These are phyloP conservation scores for Phytopythium cucurbitacearum DNA, from an alignment of 352 stramenopile genomes.

Conservation along the genomic window DNA sequence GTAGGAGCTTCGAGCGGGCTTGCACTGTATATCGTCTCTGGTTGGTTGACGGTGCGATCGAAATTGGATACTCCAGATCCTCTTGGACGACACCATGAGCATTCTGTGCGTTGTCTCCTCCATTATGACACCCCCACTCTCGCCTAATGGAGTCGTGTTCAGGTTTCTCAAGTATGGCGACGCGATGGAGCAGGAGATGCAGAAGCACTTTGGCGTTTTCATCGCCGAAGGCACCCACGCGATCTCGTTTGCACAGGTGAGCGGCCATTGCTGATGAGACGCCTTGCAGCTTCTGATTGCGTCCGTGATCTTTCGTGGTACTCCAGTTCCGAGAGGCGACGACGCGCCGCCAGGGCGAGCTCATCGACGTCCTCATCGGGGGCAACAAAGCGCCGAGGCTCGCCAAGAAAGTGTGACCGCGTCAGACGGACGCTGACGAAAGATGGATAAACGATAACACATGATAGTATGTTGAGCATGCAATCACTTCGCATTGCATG, in stretches of 20 bases:
- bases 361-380: slow-evolving; percentile 44
- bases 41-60: neutral
- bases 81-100: slow-evolving; percentile 71
- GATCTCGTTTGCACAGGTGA: slow-evolving; percentile 60
- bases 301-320: neutral
- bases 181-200: slow-evolving; percentile 79
- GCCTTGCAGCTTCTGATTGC: neutral
- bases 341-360: slow-evolving; percentile 43
- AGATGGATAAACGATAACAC: neutral
- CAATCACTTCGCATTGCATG: too few species aligned
- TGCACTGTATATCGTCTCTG: neutral
- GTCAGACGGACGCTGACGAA: neutral
- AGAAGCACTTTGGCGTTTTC: slow-evolving; percentile 61
- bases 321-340: slow-evolving; percentile 59
- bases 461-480: too few species aligned
- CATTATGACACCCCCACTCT: neutral
- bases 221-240: slow-evolving; percentile 58
- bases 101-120: slow-evolving; percentile 44
- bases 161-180: slow-evolving; percentile 77
- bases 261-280: neutral
- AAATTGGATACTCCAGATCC: slow-evolving; percentile 29
- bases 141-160: neutral
- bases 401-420: slow-evolving; percentile 1
- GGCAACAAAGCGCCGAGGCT: slow-evolving; percentile 1
- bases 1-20: slow-evolving; percentile 14